Percentiles rank a stretch among this genome's conserved stretches.
Evolutionary conservation across 164 flowering plant species (phyloP).

Genomic region (Cinnamomum micranthum): DNA sequence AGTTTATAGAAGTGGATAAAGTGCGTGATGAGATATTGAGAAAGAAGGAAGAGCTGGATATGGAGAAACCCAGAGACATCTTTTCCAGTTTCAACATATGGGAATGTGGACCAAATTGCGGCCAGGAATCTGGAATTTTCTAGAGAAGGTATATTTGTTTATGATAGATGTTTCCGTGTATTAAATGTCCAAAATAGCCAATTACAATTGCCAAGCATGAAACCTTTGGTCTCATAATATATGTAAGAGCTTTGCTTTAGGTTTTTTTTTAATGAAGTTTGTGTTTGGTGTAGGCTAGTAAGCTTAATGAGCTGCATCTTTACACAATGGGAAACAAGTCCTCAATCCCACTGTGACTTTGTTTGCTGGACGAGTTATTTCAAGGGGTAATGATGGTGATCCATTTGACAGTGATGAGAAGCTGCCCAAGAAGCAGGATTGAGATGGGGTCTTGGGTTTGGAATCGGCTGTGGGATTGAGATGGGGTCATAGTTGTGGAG

Average conservation of each 20-base stretch:
- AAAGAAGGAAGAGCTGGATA: conserved; percentile 85
- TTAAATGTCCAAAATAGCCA: too few relatives aligned
- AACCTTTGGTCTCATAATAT: neutral
- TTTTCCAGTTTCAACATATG: conserved; percentile 82
- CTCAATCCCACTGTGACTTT: conserved; percentile 81
- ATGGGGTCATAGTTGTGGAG: conserved; percentile 90
- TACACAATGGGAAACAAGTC: conserved; percentile 96
- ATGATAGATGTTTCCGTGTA: neutral
- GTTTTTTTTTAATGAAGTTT: neutral
- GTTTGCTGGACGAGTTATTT: conserved; percentile 86
- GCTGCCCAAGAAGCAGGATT: conserved; percentile 83
- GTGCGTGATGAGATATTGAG: conserved; percentile 72
- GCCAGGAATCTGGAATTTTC: conserved; percentile 90
- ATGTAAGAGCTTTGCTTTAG: neutral
- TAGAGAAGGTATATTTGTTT: conserved; percentile 61
- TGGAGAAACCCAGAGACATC: conserved; percentile 77
- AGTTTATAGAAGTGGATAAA: conserved; percentile 84
- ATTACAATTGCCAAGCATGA: neutral
- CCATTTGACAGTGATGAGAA: conserved; percentile 69
- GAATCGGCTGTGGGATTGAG: conserved; percentile 86
- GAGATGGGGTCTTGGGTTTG: conserved; percentile 97
- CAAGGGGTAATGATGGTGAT: conserved; percentile 86
- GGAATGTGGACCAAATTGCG: conserved; percentile 96
- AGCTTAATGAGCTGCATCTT: conserved; percentile 86
- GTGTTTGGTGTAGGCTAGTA: conserved; percentile 61